Evolutionary conservation across 139 green algal genomes (phyloP), one percentile per base, ranked within the genome.

Genomic region (Eudorina sp.): DNA sequence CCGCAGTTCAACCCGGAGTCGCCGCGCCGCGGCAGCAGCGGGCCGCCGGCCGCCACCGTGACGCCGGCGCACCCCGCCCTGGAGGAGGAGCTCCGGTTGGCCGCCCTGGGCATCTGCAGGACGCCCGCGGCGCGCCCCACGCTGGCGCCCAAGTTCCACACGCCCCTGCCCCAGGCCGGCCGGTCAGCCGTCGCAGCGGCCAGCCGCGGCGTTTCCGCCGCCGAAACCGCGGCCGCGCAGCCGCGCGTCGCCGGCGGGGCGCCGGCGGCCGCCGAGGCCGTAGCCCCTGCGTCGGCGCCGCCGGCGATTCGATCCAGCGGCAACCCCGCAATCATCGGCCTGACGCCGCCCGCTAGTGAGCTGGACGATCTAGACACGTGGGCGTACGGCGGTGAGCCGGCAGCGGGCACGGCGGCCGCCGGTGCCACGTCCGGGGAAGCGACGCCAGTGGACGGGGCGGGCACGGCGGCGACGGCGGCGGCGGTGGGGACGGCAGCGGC

Each of bases 1-100:
- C 78, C 78, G 13, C 78, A 85, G 53, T 85, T 85, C 58, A 85
- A 74, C 53, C 55, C 55, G 4, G 36, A 72, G 23, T 75, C 78
- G 27, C 78, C 78, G 27, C 36, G 38, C 1, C 78, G 55, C 78
- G 55, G 78, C n/a, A n/a, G n/a, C n/a, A n/a, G n/a, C 38, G 55
- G 48, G 14, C 40, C 38, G 40, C 34, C 55, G 40, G 13, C 78
- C 34, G 27, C 53, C 40, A n/a, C 9, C 25, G 55, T 85, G 27
- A 85, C 78, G 2, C 78, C 78, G 23, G 21, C 78, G 55, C 78
- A 85, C 53, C 78, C 78, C 38, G 16, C 41, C 36, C 78, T 85
- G 0, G 78, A 85, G 78, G 51, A 72, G 51, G 34, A 72, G 53
- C 77, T 84, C 36, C 34, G 73, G 34, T 45, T 27, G n/a, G n/a